Percentiles rank a stretch among this genome's conserved stretches.
phyloP scores from a whole-genome alignment of 2,329 filamentous ascomycete genomes.

The Metarhizium album region DNA sequence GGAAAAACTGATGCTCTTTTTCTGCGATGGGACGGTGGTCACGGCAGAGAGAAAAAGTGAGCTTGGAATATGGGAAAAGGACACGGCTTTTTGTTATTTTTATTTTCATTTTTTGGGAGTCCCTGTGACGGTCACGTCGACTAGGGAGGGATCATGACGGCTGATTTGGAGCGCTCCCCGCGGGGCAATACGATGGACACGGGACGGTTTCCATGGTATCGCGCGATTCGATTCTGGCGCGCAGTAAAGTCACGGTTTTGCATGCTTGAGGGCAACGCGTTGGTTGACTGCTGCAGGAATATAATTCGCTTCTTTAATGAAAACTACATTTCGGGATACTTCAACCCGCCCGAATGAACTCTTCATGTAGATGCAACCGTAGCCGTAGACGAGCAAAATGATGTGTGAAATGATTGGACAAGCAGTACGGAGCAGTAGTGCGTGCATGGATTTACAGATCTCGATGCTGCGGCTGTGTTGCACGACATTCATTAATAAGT shows the following conservation, averaged over 20 bases:
- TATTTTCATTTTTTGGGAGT: no score
- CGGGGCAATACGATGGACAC: no score
- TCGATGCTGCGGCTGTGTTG: conserved; percentile 15
- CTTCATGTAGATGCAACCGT: background rate
- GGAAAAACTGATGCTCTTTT: background rate
- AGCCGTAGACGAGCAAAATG: background rate
- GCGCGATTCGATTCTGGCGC: no score
- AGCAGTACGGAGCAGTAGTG: no score
- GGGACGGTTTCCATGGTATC: no score
- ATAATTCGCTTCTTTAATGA: background rate
- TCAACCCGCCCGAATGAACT: background rate
- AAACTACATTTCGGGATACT: background rate
- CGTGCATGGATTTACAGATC: conserved; percentile 12
- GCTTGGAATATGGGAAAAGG: background rate
- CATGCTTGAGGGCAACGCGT: no score
- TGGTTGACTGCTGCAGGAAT: background rate
- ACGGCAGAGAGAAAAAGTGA: background rate
- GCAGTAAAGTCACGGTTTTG: no score
- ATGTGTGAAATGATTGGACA: background rate
- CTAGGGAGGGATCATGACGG: no score
- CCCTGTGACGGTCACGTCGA: no score
- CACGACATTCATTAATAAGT: conserved; percentile 12
- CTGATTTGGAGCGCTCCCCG: no score
- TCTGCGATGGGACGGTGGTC: background rate
- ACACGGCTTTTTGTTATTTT: background rate